A percentile compares a stretch with the other conserved stretches of the same genome.
Evolutionary conservation across 495 filamentous ascomycete species (phyloP).

Genomic region (Schizothecium vesticola): DNA sequence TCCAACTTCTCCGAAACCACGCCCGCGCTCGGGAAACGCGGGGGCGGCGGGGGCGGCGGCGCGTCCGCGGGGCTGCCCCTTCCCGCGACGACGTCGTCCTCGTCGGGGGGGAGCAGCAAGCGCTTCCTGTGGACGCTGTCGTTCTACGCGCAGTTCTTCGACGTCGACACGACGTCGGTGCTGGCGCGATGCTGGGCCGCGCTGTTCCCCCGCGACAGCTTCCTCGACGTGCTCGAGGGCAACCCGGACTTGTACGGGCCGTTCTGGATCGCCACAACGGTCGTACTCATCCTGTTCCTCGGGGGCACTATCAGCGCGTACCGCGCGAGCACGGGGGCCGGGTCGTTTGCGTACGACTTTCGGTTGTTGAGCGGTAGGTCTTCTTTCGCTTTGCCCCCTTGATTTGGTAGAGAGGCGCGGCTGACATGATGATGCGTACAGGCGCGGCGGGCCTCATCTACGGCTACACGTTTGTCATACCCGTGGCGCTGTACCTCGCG

Average conservation of each 20-base stretch:
- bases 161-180: constrained; percentile 89
- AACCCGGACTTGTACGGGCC: constrained; percentile 94
- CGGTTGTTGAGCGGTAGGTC: constrained; percentile 62
- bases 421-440: constrained; percentile 25
- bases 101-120: constrained; percentile 49
- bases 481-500: constrained; percentile 77
- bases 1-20: constrained; percentile 57
- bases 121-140: constrained; percentile 84
- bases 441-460: constrained; percentile 88
- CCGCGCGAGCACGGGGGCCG: constrained; percentile 46
- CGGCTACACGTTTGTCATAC: constrained; percentile 83
- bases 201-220: constrained; percentile 84
- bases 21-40: constrained; percentile 49
- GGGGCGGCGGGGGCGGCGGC: neutral
- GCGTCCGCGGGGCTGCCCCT: constrained; percentile 55
- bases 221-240: constrained; percentile 93
- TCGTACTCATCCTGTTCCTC: constrained; percentile 90
- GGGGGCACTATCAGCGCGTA: constrained; percentile 93
- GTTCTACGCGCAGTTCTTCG: constrained; percentile 97
- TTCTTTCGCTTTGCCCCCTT: neutral
- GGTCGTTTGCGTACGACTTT: constrained; percentile 74
- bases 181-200: constrained; percentile 75
- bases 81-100: constrained; percentile 51
- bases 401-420: neutral
- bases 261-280: constrained; percentile 97